These are phyloP conservation scores for Cutaneotrichosporon mucoides DNA, from an alignment of 1,284 basidiomycete genomes.

Conservation along the genomic window DNA sequence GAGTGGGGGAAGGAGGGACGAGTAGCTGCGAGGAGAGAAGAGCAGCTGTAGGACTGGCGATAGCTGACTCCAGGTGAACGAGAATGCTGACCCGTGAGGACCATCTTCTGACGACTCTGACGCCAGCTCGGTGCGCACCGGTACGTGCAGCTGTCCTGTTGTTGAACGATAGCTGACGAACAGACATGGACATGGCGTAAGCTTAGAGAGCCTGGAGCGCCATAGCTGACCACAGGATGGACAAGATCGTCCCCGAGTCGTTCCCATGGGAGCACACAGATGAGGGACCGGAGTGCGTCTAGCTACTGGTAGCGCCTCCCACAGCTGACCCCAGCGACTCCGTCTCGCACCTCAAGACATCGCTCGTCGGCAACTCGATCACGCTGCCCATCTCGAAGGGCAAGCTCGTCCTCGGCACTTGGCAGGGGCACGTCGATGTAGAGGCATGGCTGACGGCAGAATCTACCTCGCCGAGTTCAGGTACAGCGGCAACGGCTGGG, in stretches of 20 bases:
- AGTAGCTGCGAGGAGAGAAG: too few species aligned
- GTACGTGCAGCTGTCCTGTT: conserved; percentile 3
- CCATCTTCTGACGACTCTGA: not conserved
- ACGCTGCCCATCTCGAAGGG: conserved; percentile 81
- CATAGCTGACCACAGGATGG: conserved; percentile 51
- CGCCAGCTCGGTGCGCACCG: conserved; percentile 3
- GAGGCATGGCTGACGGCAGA: not conserved
- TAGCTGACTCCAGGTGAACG: conserved; percentile 36
- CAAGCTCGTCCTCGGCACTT: conserved; percentile 76
- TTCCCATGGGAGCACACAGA: conserved; percentile 85
- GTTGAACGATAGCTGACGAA: conserved; percentile 1
- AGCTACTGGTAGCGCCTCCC: too few species aligned
- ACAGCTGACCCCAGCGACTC: conserved; percentile 41
- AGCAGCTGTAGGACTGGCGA: too few species aligned
- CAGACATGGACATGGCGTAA: conserved; percentile 53
- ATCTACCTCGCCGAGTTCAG: conserved; percentile 42
- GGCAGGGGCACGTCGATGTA: conserved; percentile 59
- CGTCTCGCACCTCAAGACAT: conserved; percentile 85
- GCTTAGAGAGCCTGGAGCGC: not conserved
- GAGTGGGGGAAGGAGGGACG: too few species aligned
- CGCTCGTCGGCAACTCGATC: conserved; percentile 74
- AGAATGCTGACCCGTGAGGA: conserved; percentile 44
- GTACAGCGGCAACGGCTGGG: conserved; percentile 43
- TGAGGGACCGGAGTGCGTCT: conserved; percentile 73
- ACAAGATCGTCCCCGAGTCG: conserved; percentile 78